These are phyloP conservation scores for Picea abies DNA, from an alignment of 83 land plant genomes.

Conservation along the genomic window DNA sequence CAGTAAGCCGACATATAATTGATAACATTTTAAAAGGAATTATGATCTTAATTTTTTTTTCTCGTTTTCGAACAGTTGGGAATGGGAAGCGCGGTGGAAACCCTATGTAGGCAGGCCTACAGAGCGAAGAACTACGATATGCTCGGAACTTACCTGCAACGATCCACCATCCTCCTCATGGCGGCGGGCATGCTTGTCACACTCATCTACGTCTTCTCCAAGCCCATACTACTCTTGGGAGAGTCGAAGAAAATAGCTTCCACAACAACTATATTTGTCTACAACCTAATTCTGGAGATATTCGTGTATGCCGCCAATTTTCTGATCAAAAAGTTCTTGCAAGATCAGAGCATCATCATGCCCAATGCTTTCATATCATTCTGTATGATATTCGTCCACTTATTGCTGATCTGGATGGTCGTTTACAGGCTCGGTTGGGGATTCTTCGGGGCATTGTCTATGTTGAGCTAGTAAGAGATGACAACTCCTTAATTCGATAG, in stretches of 20 bases:
- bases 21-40: too few relatives aligned
- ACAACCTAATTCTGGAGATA: slow-evolving; percentile 55
- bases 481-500: too few relatives aligned
- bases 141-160: too few relatives aligned
- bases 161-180: slow-evolving; percentile 3
- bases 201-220: background rate
- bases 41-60: background rate
- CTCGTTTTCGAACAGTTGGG: slow-evolving; percentile 22
- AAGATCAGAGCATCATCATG: slow-evolving; percentile 57
- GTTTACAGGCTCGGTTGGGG: slow-evolving; percentile 45
- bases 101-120: too few relatives aligned
- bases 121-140: too few relatives aligned
- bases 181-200: slow-evolving; percentile 34
- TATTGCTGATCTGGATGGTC: slow-evolving; percentile 40
- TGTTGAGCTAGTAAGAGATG: slow-evolving; percentile 35
- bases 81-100: too few relatives aligned
- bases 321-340: slow-evolving; percentile 59
- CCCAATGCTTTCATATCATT: slow-evolving; percentile 16
- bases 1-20: too few relatives aligned
- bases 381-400: slow-evolving; percentile 27
- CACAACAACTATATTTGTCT: slow-evolving; percentile 42
- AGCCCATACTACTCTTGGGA: slow-evolving; percentile 38
- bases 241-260: slow-evolving; percentile 38
- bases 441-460: slow-evolving; percentile 50
- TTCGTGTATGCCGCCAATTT: slow-evolving; percentile 54